These are phyloP conservation scores for Hypoxylon subgilvum DNA, from an alignment of 495 filamentous ascomycete genomes.

Conservation along the genomic window DNA sequence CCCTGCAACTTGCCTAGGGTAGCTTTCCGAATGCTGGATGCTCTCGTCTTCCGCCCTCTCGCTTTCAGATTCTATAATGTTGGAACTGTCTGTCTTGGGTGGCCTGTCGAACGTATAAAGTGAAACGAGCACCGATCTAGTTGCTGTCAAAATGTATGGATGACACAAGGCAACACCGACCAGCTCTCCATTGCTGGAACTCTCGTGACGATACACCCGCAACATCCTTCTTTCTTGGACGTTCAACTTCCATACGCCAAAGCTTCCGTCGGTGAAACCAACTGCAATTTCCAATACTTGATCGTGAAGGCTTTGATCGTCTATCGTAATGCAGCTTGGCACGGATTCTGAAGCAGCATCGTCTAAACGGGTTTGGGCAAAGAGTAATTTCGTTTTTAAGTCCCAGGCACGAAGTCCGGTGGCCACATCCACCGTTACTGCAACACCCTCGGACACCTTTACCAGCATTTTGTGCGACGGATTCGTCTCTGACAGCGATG, in stretches of 20 bases:
- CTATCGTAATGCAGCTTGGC: slow-evolving; percentile 74
- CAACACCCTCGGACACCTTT: slow-evolving; percentile 72
- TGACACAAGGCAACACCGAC: slow-evolving; percentile 74
- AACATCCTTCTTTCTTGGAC: slow-evolving; percentile 49
- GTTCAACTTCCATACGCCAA: slow-evolving; percentile 70
- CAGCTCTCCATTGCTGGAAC: slow-evolving; percentile 67
- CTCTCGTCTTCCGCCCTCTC: slow-evolving; percentile 16
- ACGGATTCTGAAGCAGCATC: slow-evolving; percentile 27
- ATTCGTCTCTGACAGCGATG: slow-evolving; percentile 8
- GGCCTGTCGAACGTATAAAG: slow-evolving; percentile 68
- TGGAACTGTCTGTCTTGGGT: slow-evolving; percentile 5
- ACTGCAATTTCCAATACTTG: slow-evolving; percentile 62
- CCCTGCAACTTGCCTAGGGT: slow-evolving; percentile 5
- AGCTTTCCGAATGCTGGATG: slow-evolving; percentile 8
- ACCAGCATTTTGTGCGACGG: slow-evolving; percentile 60
- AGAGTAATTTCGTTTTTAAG: slow-evolving; percentile 62
- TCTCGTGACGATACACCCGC: slow-evolving; percentile 60
- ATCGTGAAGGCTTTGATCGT: slow-evolving; percentile 49
- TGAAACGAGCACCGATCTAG: slow-evolving; percentile 71
- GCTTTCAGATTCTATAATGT: neutral
- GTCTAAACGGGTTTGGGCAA: slow-evolving; percentile 55
- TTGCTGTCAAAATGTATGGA: slow-evolving; percentile 81
- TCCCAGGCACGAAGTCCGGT: slow-evolving; percentile 80
- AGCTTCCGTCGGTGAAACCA: slow-evolving; percentile 79
- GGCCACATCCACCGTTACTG: slow-evolving; percentile 75